Base-by-base conservation (phyloP, 164 flowering plant genomes). In the Kingdonia uniflora region DNA sequence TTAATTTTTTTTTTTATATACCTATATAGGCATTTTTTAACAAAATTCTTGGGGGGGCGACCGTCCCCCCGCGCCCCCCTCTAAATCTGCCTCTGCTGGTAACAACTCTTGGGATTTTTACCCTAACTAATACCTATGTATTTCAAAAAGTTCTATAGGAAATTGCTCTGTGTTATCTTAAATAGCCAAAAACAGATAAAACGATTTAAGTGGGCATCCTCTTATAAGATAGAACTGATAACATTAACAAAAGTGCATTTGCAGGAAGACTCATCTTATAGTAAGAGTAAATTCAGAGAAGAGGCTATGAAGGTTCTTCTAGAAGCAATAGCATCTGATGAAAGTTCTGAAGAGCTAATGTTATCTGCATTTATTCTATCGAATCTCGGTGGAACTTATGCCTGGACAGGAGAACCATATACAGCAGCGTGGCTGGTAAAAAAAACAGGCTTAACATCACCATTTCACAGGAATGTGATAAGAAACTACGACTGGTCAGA, bases 401-500 rank as follows among this genome's bases (percentile, higher is more conserved):
- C 86, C 24, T 77, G 84, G 84, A 74, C 81, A 48, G 95, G 95
- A 24, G 83, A 84, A 53, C 70, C 95, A 48, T 84, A 76, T 39
- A 86, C 91, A 45, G 63, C 61, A 19, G 83, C 85, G 39, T 81
- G 91, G 91, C 64, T 86, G 49, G 71, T 86, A 1, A 80, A 69
- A 57, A 84, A 71, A 65, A 66, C 82, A 16, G 88, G 95, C 17
- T 64, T 84, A 56, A 67, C 64, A 55, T 78, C 82, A 19, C 33
- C 41, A 25, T 22, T 45, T 33, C 83, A 80, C 62, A 66, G 61
- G 69, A 80, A 78, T 58, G 66, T 81, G 79, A 78, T 86, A 39
- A 76, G 60, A 65, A 68, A 72, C 63, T 52, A 68, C 61, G 76
- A 77, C 62, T 81, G 85, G 79, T 58, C 63, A 35, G 91, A 86